A percentile compares a stretch with the other conserved stretches of the same genome.
These are phyloP conservation scores for Teunomyces aglyptinius DNA, from an alignment of 805 yeast genomes.

Conservation along the genomic window DNA sequence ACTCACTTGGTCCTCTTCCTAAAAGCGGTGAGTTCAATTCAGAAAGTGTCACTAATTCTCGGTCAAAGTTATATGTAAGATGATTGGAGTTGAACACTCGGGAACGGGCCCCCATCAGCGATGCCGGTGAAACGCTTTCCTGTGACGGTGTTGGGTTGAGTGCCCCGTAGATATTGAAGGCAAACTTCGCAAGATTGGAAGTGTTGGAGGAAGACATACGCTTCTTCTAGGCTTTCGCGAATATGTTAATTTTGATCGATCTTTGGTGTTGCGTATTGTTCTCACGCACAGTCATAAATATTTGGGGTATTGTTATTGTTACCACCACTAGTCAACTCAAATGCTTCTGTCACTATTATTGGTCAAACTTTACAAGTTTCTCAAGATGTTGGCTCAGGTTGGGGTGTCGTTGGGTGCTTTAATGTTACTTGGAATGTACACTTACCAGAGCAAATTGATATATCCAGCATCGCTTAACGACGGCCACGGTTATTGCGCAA, in stretches of 20 bases:
- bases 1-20: constrained; percentile 4
- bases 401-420: constrained; percentile 44
- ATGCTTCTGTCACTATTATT: constrained; percentile 5
- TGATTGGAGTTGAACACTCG: constrained; percentile 11
- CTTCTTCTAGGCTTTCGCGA: background rate
- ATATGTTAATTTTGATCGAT: no score
- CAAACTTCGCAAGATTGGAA: constrained; percentile 46
- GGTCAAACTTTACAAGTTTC: constrained; percentile 15
- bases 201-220: constrained; percentile 7
- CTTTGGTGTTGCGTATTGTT: no score
- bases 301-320: background rate
- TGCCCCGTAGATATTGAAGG: constrained; percentile 57
- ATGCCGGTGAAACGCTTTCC: constrained; percentile 14
- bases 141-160: constrained; percentile 16
- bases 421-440: constrained; percentile 53
- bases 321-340: background rate
- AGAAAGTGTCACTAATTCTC: constrained; percentile 23
- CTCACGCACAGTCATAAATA: background rate
- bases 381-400: constrained; percentile 35
- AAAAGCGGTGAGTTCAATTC: constrained; percentile 22
- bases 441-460: constrained; percentile 64
- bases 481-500: constrained; percentile 69
- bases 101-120: constrained; percentile 15
- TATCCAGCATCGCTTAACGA: constrained; percentile 82
- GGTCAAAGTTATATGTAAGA: constrained; percentile 19